Percentiles rank a stretch among this genome's conserved stretches.
These are phyloP conservation scores for Arachnopeziza araneosa DNA, from an alignment of 2,329 filamentous ascomycete genomes.

Conservation along the genomic window DNA sequence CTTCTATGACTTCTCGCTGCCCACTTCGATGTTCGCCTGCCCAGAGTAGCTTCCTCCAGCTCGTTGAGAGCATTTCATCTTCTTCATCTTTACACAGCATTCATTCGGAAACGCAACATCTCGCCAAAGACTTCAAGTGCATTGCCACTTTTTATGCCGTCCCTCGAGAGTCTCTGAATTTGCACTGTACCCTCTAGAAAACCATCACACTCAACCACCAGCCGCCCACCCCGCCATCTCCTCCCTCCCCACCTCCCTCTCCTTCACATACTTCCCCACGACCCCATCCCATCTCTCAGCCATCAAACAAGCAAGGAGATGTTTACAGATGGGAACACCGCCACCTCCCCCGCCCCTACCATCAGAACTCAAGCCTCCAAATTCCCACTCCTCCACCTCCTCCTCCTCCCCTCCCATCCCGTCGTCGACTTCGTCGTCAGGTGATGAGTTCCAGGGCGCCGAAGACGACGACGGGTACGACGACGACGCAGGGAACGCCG, in stretches of 20 bases:
- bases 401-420: conserved; percentile 1
- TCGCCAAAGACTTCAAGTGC: too few species aligned
- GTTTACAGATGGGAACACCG: conserved; percentile 67
- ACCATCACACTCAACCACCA: conserved; percentile 9
- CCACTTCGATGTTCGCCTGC: too few species aligned
- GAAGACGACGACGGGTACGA: neutral
- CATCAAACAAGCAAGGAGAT: conserved; percentile 78
- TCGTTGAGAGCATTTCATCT: too few species aligned
- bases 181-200: too few species aligned
- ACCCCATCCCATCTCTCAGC: conserved; percentile 57
- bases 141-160: too few species aligned
- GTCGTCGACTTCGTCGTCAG: neutral
- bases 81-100: too few species aligned
- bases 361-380: conserved; percentile 44
- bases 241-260: conserved; percentile 49
- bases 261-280: conserved; percentile 52
- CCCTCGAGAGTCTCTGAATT: too few species aligned
- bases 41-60: too few species aligned
- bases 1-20: neutral
- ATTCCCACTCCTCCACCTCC: conserved; percentile 16
- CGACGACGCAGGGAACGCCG: conserved; percentile 49
- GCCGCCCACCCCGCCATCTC: conserved; percentile 66
- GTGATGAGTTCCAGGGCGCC: neutral
- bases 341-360: conserved; percentile 16
- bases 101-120: too few species aligned